These are phyloP conservation scores for Barnettozyma botsteinii DNA, from an alignment of 805 yeast genomes.

Conservation along the genomic window DNA sequence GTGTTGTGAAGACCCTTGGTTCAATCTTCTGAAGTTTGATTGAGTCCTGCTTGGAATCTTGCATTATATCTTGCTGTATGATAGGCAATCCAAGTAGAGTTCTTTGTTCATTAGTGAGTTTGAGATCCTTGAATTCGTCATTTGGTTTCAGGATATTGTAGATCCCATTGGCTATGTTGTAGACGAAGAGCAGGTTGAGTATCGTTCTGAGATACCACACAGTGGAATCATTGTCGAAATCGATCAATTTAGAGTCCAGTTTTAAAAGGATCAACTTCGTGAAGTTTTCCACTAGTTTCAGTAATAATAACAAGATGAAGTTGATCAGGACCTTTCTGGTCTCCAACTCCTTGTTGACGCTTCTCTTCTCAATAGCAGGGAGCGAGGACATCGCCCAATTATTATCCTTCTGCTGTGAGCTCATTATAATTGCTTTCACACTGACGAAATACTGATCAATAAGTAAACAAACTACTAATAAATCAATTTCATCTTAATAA, in stretches of 20 bases:
- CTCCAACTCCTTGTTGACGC: slow-evolving; percentile 38
- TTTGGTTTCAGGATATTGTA: slow-evolving; percentile 28
- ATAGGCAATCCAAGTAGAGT: slow-evolving; percentile 29
- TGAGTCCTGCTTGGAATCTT: background rate
- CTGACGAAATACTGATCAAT: too few relatives aligned
- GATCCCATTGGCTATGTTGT: slow-evolving; percentile 27
- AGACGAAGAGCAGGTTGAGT: slow-evolving; percentile 25
- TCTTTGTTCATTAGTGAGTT: slow-evolving; percentile 28
- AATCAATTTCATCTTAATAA: too few relatives aligned
- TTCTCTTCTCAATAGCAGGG: slow-evolving; percentile 27
- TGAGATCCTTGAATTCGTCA: slow-evolving; percentile 29
- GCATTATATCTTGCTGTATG: background rate
- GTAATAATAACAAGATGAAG: slow-evolving; percentile 26
- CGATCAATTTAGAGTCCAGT: slow-evolving; percentile 13
- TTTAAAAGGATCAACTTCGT: slow-evolving; percentile 17
- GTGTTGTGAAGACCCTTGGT: slow-evolving; percentile 7
- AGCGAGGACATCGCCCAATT: slow-evolving; percentile 15
- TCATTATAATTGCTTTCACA: background rate
- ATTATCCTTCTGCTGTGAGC: background rate
- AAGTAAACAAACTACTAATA: too few relatives aligned
- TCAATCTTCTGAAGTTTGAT: slow-evolving; percentile 1
- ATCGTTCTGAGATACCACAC: slow-evolving; percentile 6
- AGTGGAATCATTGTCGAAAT: background rate
- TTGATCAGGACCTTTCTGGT: slow-evolving; percentile 31
- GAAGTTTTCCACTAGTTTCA: slow-evolving; percentile 24